Evolutionary conservation across 2,329 filamentous ascomycete genomes (phyloP).

Genomic region (Penicillium frequentans): DNA sequence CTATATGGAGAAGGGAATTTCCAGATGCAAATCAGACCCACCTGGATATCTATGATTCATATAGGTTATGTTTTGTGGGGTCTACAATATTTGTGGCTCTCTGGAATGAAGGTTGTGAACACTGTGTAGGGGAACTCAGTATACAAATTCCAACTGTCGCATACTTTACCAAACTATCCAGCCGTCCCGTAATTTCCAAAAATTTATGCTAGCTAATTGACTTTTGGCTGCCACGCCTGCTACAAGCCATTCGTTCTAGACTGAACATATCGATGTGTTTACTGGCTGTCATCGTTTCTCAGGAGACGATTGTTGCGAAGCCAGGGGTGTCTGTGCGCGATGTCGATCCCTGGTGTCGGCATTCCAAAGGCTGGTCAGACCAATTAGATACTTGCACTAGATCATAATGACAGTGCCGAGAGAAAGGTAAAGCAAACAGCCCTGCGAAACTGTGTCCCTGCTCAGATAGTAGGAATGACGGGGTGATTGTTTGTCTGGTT

Average conservation of each 20-base stretch:
- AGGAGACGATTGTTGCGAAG: slow-evolving; percentile 1
- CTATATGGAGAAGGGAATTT: not conserved
- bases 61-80: not conserved
- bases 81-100: not conserved
- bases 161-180: not conserved
- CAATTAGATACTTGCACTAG: not conserved
- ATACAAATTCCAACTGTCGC: slow-evolving; percentile 7
- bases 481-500: not conserved
- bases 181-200: not conserved
- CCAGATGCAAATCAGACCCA: slow-evolving; percentile 1
- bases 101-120: slow-evolving; percentile 16
- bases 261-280: not conserved
- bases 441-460: not conserved
- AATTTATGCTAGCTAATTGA: not conserved
- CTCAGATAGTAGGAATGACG: slow-evolving; percentile 12
- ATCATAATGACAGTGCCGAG: slow-evolving; percentile 16
- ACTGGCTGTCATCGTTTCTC: not conserved
- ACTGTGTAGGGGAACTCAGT: not conserved
- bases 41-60: slow-evolving; percentile 4
- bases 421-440: not conserved
- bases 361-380: slow-evolving; percentile 14
- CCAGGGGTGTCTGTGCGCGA: slow-evolving; percentile 15
- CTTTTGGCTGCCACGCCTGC: not conserved
- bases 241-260: not conserved
- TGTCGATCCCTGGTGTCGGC: slow-evolving; percentile 7